A percentile compares a stretch with the other conserved stretches of the same genome.
phyloP scores from a whole-genome alignment of 441 rosid genomes.

The Jatropha multifida region DNA sequence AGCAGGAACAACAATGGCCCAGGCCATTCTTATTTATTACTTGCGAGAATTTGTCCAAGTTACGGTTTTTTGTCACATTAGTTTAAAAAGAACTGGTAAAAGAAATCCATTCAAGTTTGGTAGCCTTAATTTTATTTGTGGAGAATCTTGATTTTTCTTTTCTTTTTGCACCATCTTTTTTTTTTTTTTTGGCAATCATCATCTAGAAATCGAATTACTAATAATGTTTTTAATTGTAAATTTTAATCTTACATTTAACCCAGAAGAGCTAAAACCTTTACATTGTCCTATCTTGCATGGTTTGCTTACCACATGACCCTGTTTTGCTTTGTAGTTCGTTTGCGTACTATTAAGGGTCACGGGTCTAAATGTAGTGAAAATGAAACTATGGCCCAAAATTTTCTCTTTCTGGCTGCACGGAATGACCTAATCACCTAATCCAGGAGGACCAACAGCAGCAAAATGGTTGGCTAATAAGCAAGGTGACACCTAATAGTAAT shows the following conservation, averaged over 20 bases:
- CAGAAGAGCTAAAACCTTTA: neutral
- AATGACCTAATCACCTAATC: neutral
- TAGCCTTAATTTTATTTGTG: no score
- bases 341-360: slow-evolving; percentile 7
- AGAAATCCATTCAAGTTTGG: neutral
- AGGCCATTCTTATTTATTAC: neutral
- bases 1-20: neutral
- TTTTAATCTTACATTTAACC: neutral
- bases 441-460: neutral
- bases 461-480: neutral
- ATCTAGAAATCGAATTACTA: no score
- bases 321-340: neutral
- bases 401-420: neutral
- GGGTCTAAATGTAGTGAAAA: neutral
- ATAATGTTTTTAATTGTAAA: no score
- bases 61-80: neutral
- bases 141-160: no score
- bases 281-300: neutral
- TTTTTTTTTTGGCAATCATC: no score
- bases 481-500: no score
- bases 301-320: neutral
- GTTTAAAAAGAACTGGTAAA: neutral
- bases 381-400: neutral
- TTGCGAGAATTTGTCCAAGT: neutral
- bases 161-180: no score